Evolutionary conservation across 768 basidiomycete genomes (phyloP), one percentile per base, ranked within the genome.

Genomic region (Agrocybe praecox): DNA sequence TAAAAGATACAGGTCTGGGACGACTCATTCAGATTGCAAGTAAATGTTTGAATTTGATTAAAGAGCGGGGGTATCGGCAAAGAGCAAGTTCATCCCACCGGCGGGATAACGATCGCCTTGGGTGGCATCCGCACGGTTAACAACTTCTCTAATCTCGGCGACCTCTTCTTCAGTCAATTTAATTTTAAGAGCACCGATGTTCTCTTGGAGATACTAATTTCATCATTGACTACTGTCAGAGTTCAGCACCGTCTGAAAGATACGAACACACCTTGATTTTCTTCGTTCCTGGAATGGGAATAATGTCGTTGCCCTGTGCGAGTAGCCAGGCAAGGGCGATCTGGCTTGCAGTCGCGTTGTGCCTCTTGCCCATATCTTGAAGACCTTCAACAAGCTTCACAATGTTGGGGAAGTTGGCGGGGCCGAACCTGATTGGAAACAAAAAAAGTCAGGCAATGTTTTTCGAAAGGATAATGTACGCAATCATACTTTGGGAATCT

Each of bases 241-340:
- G 36, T 40, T 14, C 6, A 12, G n/a, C 14, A 40, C 12, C 14
- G 14, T 40, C 36, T 29, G 26, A 9, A 26, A 26, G 9, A 19
- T 21, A 8, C 8, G 33, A 32, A n/a, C n/a, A 14, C 55, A 62
- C 65, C 57, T 66, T 64, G 42, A 66, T 61, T 44, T 70, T 75
- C 49, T 71, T 77, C 1, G 79, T 80, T 0, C 80, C 81, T 2
- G 82, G 80, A 59, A 83, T 80, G 6, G 80, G 74, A 58, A 82
- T 76, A 53, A 83, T 62, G 51, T 81, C 76, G 14, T 72, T 65
- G 1, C 80, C 79, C 64, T 83, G 78, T 0, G 74, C 76, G 23
- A 83, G 74, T 3, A 83, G 60, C 80, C 78, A 83, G 1, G 80
- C 80, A 9, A 85, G 73, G 1, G 76, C 63, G 18, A 81, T 69